phyloP scores from a whole-genome alignment of 129 eudicot genomes.

The Pseudognaphalium luteoalbum region DNA sequence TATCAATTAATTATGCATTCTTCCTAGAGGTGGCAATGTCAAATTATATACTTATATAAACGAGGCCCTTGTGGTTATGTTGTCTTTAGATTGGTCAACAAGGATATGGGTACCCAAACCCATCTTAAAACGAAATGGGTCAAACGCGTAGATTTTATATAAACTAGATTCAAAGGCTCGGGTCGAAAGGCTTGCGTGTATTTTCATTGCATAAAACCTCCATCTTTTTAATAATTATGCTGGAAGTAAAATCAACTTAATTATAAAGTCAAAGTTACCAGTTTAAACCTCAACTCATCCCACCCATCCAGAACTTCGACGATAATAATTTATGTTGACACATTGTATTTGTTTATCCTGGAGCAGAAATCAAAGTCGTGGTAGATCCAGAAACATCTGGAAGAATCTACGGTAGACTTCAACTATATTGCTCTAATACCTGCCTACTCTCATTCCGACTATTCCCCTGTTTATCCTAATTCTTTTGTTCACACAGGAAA shows the following conservation, averaged over 20 bases:
- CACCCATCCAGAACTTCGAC: background rate
- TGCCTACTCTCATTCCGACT: background rate
- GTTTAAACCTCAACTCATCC: background rate
- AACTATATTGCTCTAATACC: background rate
- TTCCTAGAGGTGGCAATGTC: background rate
- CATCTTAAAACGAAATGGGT: background rate
- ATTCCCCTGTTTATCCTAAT: background rate
- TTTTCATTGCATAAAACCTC: too few species aligned
- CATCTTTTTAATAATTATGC: too few species aligned
- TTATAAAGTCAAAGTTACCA: background rate
- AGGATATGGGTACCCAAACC: background rate
- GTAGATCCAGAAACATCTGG: conserved; percentile 23
- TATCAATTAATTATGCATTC: background rate
- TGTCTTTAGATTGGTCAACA: background rate
- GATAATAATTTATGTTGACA: background rate
- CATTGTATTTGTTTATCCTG: background rate
- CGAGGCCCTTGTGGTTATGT: background rate
- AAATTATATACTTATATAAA: background rate
- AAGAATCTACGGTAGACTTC: conserved; percentile 24
- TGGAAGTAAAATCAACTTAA: too few species aligned
- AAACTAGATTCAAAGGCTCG: too few species aligned
- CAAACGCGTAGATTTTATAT: background rate
- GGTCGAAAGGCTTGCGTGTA: background rate
- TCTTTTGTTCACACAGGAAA: background rate
- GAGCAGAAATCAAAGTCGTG: conserved; percentile 21